Evolutionary conservation across 768 basidiomycete species (phyloP).

Genomic region (Rhizopogon vulgaris): DNA sequence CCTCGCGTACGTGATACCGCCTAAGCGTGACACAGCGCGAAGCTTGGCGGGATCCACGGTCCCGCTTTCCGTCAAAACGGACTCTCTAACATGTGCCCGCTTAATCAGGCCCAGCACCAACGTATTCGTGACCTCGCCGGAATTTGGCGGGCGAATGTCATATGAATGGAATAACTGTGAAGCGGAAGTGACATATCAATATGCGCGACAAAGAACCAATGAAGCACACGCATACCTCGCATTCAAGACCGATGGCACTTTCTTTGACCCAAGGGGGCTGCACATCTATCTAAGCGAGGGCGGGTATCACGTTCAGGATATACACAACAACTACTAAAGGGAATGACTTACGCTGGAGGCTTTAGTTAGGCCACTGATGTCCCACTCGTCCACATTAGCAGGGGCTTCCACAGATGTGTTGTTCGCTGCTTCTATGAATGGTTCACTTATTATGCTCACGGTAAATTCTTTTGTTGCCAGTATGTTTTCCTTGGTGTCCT

Average conservation of each 20-base stretch:
- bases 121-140: constrained; percentile 33
- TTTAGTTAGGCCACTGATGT: constrained; percentile 50
- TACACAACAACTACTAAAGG: background rate
- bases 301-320: constrained; percentile 5
- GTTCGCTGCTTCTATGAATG: constrained; percentile 54
- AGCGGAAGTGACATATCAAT: constrained; percentile 12
- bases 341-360: constrained; percentile 41
- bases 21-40: constrained; percentile 46
- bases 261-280: constrained; percentile 50
- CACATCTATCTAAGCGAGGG: constrained; percentile 34
- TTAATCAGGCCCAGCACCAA: constrained; percentile 52
- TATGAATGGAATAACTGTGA: constrained; percentile 43
- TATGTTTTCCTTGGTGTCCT: constrained; percentile 66
- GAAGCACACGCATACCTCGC: constrained; percentile 40
- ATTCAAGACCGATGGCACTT: constrained; percentile 56
- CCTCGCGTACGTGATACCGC: constrained; percentile 46
- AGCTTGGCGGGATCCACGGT: constrained; percentile 43
- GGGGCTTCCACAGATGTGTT: constrained; percentile 50
- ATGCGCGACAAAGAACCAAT: constrained; percentile 8
- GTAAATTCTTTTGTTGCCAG: constrained; percentile 61
- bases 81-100: constrained; percentile 43
- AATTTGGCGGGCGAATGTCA: constrained; percentile 38
- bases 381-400: constrained; percentile 50
- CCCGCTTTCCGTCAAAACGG: constrained; percentile 38
- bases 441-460: constrained; percentile 66